A percentile compares a stretch with the other conserved stretches of the same genome.
Evolutionary conservation across 2,329 filamentous ascomycete genomes (phyloP).

Genomic region (Fusarium sacchari): DNA sequence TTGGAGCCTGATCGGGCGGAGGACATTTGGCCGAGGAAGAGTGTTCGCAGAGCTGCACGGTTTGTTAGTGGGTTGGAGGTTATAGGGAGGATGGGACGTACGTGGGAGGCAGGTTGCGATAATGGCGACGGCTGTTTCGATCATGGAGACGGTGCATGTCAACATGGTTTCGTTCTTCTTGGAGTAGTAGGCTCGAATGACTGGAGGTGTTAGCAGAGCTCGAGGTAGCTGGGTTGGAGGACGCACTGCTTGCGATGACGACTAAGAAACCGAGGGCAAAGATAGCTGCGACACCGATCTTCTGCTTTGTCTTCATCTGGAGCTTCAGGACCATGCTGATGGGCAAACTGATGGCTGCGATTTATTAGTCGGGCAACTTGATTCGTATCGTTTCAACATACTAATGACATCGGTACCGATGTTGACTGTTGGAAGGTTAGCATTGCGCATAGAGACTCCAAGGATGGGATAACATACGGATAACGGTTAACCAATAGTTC

Average conservation of each 20-base stretch:
- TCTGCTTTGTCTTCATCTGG: conserved; percentile 48
- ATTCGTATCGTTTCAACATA: conserved; percentile 1
- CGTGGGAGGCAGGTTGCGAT: conserved; percentile 53
- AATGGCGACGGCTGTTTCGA: conserved; percentile 52
- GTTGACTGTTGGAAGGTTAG: conserved; percentile 22
- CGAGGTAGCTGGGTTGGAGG: accelerated
- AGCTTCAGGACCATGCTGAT: conserved; percentile 50
- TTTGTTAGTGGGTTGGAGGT: background rate
- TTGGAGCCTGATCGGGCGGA: conserved; percentile 31
- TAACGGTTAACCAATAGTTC: conserved; percentile 40
- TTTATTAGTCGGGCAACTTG: background rate
- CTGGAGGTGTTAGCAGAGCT: conserved; percentile 12
- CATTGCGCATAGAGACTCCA: accelerated
- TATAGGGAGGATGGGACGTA: background rate
- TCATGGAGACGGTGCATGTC: conserved; percentile 52
- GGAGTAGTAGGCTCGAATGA: conserved; percentile 50
- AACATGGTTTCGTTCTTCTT: conserved; percentile 50
- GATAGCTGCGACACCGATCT: conserved; percentile 46
- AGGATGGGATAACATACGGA: conserved; percentile 1
- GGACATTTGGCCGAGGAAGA: conserved; percentile 36
- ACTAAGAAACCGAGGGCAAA: conserved; percentile 48
- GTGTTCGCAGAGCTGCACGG: conserved; percentile 22
- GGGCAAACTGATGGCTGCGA: conserved; percentile 45
- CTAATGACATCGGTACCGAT: conserved; percentile 37
- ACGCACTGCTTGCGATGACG: conserved; percentile 45